Percentiles rank a stretch among this genome's conserved stretches.
These are phyloP conservation scores for Amauroascus verrucosus DNA, from an alignment of 2,329 filamentous ascomycete genomes.

Conservation along the genomic window DNA sequence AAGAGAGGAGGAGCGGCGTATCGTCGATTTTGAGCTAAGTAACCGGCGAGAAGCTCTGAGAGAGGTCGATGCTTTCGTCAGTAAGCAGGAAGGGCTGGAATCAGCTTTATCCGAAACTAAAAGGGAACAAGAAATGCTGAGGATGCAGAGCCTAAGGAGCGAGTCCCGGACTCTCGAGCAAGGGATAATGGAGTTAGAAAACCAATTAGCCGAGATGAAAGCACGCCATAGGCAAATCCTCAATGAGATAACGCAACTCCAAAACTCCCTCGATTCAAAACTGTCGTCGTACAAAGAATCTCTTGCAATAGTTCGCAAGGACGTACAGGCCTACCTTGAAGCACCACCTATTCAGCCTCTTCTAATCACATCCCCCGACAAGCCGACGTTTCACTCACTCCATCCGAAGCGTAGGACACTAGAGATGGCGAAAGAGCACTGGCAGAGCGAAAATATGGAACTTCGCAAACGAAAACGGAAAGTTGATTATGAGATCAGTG, in stretches of 20 bases:
- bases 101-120: slow-evolving; percentile 43
- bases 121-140: slow-evolving; percentile 36
- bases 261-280: slow-evolving; percentile 50
- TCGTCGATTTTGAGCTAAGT: slow-evolving; percentile 39
- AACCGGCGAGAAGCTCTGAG: slow-evolving; percentile 39
- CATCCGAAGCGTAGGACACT: slow-evolving; percentile 50
- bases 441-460: slow-evolving; percentile 40
- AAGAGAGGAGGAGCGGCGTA: slow-evolving; percentile 46
- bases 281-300: slow-evolving; percentile 50
- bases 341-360: slow-evolving; percentile 37
- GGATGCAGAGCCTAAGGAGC: slow-evolving; percentile 37
- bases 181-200: slow-evolving; percentile 50
- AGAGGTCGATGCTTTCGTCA: slow-evolving; percentile 43
- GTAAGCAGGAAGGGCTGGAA: slow-evolving; percentile 42
- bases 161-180: slow-evolving; percentile 44
- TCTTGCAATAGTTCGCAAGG: slow-evolving; percentile 45
- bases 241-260: slow-evolving; percentile 42
- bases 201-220: slow-evolving; percentile 47
- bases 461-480: slow-evolving; percentile 37
- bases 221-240: slow-evolving; percentile 44
- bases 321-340: slow-evolving; percentile 45
- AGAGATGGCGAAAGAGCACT: slow-evolving; percentile 50
- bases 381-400: slow-evolving; percentile 41
- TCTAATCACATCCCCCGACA: slow-evolving; percentile 18
- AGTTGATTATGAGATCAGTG: slow-evolving; percentile 45